A percentile compares a stretch with the other conserved stretches of the same genome.
Conservation (phyloP, 176 grass and related monocot genomes). For the Themeda triandra region DNA sequence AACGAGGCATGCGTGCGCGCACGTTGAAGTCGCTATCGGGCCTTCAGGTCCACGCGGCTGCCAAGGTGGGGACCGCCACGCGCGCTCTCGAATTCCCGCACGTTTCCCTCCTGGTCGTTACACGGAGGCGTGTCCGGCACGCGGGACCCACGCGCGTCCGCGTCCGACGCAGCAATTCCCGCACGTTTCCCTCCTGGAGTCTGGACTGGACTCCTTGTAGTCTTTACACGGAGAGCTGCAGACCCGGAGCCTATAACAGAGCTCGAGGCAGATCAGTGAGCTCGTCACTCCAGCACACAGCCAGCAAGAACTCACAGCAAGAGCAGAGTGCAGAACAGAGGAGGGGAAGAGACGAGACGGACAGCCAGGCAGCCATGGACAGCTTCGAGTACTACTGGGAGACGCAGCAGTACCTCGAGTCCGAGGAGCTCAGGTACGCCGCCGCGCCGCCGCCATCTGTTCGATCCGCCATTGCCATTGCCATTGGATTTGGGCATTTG, state of each 20-base stretch:
- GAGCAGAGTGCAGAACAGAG: not conserved
- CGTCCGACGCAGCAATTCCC: not conserved
- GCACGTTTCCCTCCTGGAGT: no score
- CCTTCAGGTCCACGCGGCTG: no score
- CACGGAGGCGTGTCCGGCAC: no score
- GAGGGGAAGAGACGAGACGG: not conserved
- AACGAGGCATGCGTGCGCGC: no score
- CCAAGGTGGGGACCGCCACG: no score
- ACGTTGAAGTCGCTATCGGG: no score
- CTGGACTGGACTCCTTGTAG: no score
- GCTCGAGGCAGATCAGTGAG: not conserved
- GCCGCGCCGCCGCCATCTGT: no score
- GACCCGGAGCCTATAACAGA: slow-evolving; percentile 25
- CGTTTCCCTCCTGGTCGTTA: not conserved
- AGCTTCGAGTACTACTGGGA: slow-evolving; percentile 79
- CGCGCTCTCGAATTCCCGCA: not conserved
- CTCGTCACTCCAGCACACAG: not conserved
- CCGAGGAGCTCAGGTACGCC: slow-evolving; percentile 62
- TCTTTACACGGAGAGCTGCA: no score
- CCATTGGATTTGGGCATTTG: not conserved
- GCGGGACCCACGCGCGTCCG: not conserved
- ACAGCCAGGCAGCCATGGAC: slow-evolving; percentile 22
- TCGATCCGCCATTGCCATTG: not conserved
- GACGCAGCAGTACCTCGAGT: slow-evolving; percentile 55
- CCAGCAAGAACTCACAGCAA: not conserved